phyloP scores from a whole-genome alignment of 2,329 filamentous ascomycete genomes.

The Tympanopsis confertula region DNA sequence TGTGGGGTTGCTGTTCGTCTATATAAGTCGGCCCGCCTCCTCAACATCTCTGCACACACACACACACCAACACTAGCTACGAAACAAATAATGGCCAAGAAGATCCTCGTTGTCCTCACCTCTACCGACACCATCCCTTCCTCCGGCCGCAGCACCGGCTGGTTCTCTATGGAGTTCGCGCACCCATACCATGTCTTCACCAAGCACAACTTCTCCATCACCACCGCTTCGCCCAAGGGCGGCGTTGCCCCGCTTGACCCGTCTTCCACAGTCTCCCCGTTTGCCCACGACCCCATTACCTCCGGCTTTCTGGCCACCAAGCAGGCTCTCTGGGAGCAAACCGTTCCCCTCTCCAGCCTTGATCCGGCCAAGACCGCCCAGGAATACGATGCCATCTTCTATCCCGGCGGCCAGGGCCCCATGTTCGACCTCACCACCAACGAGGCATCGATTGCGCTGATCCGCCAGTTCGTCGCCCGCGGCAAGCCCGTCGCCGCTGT shows the following conservation, averaged over 20 bases:
- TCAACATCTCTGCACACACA: too few relatives aligned
- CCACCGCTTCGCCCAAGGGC: constrained; percentile 50
- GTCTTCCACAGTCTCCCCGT: constrained; percentile 36
- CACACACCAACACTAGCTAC: constrained; percentile 1
- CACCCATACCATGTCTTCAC: constrained; percentile 50
- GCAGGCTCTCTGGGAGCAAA: constrained; percentile 50
- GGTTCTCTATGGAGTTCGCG: constrained; percentile 61
- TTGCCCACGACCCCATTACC: constrained; percentile 38
- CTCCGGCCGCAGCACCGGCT: constrained; percentile 48
- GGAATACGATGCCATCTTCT: constrained; percentile 48
- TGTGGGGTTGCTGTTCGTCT: too few relatives aligned
- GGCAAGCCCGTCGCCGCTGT: constrained; percentile 56
- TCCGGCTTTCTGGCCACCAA: constrained; percentile 43
- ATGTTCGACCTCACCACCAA: constrained; percentile 57
- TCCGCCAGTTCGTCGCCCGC: constrained; percentile 47
- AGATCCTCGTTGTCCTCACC: constrained; percentile 61
- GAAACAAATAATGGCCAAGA: constrained; percentile 31
- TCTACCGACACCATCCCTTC: constrained; percentile 40
- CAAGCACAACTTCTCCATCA: constrained; percentile 36
- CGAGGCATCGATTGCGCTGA: constrained; percentile 41
- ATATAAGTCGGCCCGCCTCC: too few relatives aligned
- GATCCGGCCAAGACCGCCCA: constrained; percentile 45
- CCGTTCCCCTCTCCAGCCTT: constrained; percentile 42
- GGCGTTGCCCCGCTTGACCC: constrained; percentile 51
- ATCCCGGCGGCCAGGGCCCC: constrained; percentile 43